A percentile compares a stretch with the other conserved stretches of the same genome.
These are phyloP conservation scores for Populus deltoides DNA, from an alignment of 345 rosid genomes.

Conservation along the genomic window DNA sequence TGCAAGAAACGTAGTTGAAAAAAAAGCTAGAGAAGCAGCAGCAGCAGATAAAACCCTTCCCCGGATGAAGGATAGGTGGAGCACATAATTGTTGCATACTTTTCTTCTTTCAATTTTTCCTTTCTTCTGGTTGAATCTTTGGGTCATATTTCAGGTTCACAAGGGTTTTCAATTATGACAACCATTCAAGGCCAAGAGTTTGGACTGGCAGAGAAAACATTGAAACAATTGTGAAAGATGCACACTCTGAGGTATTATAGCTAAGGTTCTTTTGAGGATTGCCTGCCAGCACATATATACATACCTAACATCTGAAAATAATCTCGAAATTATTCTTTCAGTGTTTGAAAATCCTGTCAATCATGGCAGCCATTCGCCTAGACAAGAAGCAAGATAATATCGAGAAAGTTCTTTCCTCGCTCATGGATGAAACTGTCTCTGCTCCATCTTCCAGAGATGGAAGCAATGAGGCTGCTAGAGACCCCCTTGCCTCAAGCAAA, in stretches of 20 bases:
- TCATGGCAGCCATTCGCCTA: slow-evolving; percentile 56
- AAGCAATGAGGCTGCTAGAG: slow-evolving; percentile 39
- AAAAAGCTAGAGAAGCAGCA: slow-evolving; percentile 74
- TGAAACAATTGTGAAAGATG: slow-evolving; percentile 58
- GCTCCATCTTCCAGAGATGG: slow-evolving; percentile 45
- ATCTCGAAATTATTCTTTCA: slow-evolving; percentile 25
- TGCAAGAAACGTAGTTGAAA: slow-evolving; percentile 59
- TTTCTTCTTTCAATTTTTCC: background rate
- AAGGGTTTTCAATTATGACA: slow-evolving; percentile 63
- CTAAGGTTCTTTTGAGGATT: slow-evolving; percentile 10
- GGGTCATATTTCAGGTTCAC: slow-evolving; percentile 53
- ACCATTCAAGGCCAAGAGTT: slow-evolving; percentile 69
- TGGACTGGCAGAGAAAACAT: slow-evolving; percentile 85
- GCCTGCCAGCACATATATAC: background rate
- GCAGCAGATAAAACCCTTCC: slow-evolving; percentile 49
- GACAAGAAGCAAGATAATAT: slow-evolving; percentile 64
- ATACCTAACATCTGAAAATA: slow-evolving; percentile 17
- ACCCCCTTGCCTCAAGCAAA: slow-evolving; percentile 63
- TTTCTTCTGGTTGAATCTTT: slow-evolving; percentile 14
- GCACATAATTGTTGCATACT: background rate
- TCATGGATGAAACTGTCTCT: slow-evolving; percentile 45
- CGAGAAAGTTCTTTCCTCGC: slow-evolving; percentile 52
- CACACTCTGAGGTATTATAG: slow-evolving; percentile 53
- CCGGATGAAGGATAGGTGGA: slow-evolving; percentile 72
- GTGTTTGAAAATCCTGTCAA: slow-evolving; percentile 56